phyloP scores from a whole-genome alignment of 2,329 filamentous ascomycete genomes.

The Cytospora piceicola region DNA sequence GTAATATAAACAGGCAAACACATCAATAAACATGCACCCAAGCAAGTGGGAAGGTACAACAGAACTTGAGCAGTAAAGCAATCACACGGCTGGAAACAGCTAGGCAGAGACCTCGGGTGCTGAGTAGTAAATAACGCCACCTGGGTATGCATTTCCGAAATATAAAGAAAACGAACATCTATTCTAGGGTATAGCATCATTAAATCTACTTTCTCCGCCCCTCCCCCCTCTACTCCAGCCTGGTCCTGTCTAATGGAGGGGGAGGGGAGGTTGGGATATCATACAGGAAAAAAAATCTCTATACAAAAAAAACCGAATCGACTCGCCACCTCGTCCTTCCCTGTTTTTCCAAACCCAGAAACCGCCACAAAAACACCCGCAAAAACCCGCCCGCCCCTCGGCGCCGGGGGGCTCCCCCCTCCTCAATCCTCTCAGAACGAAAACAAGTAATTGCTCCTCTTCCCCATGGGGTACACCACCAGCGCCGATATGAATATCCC shows the following conservation, averaged over 20 bases:
- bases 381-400: neutral
- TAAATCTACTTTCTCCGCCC: neutral
- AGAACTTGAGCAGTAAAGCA: no score
- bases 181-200: neutral
- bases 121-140: neutral
- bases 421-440: slow-evolving; percentile 20
- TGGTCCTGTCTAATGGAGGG: neutral
- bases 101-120: no score
- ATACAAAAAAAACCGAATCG: neutral
- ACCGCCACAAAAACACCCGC: neutral
- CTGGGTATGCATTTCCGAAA: neutral
- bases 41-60: no score
- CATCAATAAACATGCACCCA: no score
- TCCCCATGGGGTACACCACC: slow-evolving; percentile 16
- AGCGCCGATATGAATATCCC: slow-evolving; percentile 18
- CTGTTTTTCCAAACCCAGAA: no score
- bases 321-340: no score
- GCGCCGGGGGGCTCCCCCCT: neutral
- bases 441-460: slow-evolving; percentile 13
- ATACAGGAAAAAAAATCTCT: neutral
- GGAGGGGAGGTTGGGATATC: neutral
- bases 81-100: no score
- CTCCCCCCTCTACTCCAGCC: neutral
- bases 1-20: no score
- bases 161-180: neutral